Conservation (phyloP, 1,284 basidiomycete genomes). For the Ustilago shanxiensis region DNA sequence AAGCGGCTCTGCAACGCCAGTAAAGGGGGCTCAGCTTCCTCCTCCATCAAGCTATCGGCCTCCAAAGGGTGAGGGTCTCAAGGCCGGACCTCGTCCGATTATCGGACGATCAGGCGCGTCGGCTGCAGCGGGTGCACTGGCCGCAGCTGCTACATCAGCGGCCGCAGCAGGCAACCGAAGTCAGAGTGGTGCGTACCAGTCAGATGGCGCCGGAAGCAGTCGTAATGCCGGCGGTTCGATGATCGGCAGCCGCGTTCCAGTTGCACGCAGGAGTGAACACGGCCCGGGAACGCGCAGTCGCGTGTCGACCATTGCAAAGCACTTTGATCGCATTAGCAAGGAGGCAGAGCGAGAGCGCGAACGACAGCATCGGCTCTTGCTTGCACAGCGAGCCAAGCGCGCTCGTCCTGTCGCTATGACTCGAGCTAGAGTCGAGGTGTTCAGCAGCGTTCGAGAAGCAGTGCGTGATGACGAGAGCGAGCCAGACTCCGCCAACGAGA, state of each 20-base stretch:
- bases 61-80: slow-evolving; percentile 45
- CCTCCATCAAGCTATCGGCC: slow-evolving; percentile 48
- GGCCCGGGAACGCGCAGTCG: slow-evolving; percentile 52
- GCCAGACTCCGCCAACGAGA: slow-evolving; percentile 37
- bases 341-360: slow-evolving; percentile 73
- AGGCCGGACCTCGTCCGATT: slow-evolving; percentile 50
- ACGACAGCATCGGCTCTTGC: slow-evolving; percentile 70
- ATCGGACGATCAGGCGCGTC: slow-evolving; percentile 46
- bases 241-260: slow-evolving; percentile 38
- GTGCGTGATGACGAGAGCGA: slow-evolving; percentile 80
- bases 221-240: slow-evolving; percentile 22
- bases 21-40: slow-evolving; percentile 18
- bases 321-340: slow-evolving; percentile 73
- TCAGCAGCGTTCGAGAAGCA: slow-evolving; percentile 91
- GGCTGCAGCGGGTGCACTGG: slow-evolving; percentile 24
- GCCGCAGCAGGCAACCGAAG: slow-evolving; percentile 12
- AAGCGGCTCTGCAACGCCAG: slow-evolving; percentile 41
- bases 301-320: slow-evolving; percentile 74
- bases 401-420: slow-evolving; percentile 93
- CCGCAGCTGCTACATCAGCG: slow-evolving; percentile 23
- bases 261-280: slow-evolving; percentile 43
- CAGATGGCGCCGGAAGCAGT: slow-evolving; percentile 32
- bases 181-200: slow-evolving; percentile 38
- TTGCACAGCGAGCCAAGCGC: slow-evolving; percentile 70
- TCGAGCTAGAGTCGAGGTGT: slow-evolving; percentile 87